These are phyloP conservation scores for Aureobasidium lini DNA, from an alignment of 2,329 filamentous ascomycete species.

Conservation along the genomic window DNA sequence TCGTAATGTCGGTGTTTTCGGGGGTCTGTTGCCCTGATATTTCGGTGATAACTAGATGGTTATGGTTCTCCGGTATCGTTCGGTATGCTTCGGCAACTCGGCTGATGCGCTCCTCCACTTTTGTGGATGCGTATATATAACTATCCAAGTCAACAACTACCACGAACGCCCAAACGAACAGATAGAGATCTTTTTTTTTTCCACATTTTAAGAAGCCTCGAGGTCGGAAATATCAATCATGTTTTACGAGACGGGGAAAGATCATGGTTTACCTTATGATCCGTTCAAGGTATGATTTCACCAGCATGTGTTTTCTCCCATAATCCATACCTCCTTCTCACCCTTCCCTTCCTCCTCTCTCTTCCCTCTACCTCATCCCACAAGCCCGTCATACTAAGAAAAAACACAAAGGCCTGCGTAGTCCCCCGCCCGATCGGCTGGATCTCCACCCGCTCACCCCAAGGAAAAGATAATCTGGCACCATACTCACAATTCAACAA, in stretches of 20 bases:
- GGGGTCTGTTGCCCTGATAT: neutral
- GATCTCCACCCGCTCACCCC: conserved; percentile 49
- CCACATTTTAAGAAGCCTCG: too few relatives aligned
- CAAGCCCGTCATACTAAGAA: neutral
- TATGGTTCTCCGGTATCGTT: neutral
- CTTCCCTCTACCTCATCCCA: too few relatives aligned
- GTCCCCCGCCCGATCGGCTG: conserved; percentile 56
- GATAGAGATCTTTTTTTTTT: too few relatives aligned
- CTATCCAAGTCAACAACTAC: too few relatives aligned
- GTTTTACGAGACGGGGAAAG: conserved; percentile 47
- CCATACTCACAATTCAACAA: conserved; percentile 58
- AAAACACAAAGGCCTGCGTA: conserved; percentile 43
- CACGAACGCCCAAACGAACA: too few relatives aligned
- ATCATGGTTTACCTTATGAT: conserved; percentile 46
- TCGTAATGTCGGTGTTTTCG: too few relatives aligned
- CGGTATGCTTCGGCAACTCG: conserved; percentile 1
- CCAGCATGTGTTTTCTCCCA: neutral
- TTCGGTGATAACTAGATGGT: neutral
- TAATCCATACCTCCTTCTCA: neutral
- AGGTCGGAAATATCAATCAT: conserved; percentile 24
- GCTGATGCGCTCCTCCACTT: neutral
- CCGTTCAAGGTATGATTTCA: conserved; percentile 45
- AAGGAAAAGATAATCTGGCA: conserved; percentile 47
- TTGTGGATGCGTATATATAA: too few relatives aligned
- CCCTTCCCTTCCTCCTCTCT: neutral